phyloP scores from a whole-genome alignment of 2,329 filamentous ascomycete species.

The Penicillium olsonii region DNA sequence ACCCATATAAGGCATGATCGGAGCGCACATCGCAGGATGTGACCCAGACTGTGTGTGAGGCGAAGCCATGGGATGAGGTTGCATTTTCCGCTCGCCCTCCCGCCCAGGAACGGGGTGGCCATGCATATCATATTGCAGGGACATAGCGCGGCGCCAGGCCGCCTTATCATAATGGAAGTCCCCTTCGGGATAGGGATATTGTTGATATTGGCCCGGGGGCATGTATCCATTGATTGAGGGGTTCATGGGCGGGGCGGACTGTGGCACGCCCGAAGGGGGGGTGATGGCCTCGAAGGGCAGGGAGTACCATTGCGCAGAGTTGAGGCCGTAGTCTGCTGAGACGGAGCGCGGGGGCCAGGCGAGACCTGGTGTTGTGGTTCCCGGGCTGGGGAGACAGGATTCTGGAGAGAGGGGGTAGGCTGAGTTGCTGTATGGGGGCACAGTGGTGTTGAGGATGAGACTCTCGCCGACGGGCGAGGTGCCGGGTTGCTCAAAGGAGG shows the following conservation, averaged over 20 bases:
- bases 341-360: constrained; percentile 20
- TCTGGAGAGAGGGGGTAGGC: constrained; percentile 31
- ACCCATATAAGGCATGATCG: constrained; percentile 30
- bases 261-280: constrained; percentile 24
- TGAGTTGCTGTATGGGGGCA: constrained; percentile 27
- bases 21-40: constrained; percentile 31
- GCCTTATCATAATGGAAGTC: constrained; percentile 26
- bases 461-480: constrained; percentile 28
- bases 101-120: constrained; percentile 9
- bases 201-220: constrained; percentile 23
- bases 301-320: constrained; percentile 32
- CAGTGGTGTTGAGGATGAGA: constrained; percentile 28
- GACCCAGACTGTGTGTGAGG: constrained; percentile 26
- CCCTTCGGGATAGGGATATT: constrained; percentile 19
- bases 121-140: constrained; percentile 29
- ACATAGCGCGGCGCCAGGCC: constrained; percentile 32
- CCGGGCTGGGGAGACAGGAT: constrained; percentile 30
- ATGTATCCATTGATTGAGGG: constrained; percentile 25
- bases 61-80: constrained; percentile 14
- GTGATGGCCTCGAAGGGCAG: constrained; percentile 29
- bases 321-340: constrained; percentile 24
- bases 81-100: constrained; percentile 13
- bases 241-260: constrained; percentile 26
- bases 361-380: constrained; percentile 21
- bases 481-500: constrained; percentile 27